Conservation (phyloP, 2,329 filamentous ascomycete species). For the Paraphaeosphaeria minitans region DNA sequence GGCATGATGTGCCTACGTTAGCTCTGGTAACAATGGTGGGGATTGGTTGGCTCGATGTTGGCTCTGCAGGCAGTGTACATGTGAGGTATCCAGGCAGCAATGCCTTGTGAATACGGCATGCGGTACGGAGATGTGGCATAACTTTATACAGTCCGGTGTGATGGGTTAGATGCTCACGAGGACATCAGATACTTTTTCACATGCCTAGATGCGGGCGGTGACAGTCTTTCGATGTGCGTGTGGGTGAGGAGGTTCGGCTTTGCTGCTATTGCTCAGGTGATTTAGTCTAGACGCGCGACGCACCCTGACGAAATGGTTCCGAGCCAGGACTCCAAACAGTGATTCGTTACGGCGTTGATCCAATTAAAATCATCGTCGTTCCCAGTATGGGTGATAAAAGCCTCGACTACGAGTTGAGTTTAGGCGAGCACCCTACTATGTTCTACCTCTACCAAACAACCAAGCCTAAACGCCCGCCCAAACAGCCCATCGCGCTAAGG, state of each 20-base stretch:
- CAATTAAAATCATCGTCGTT: not conserved
- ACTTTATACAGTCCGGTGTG: too few relatives aligned
- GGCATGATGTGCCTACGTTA: too few relatives aligned
- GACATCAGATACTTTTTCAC: not conserved
- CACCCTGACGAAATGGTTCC: not conserved
- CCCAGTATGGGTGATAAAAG: too few relatives aligned
- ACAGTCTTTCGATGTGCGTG: not conserved
- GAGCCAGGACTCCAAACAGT: not conserved
- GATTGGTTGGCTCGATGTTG: too few relatives aligned
- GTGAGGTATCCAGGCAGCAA: too few relatives aligned
- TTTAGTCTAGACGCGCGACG: not conserved
- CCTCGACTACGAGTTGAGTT: too few relatives aligned
- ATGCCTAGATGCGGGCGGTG: not conserved
- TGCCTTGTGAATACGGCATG: too few relatives aligned
- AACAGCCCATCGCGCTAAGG: not conserved
- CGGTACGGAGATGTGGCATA: too few relatives aligned
- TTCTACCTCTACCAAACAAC: not conserved
- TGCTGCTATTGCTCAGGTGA: not conserved
- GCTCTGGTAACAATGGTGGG: too few relatives aligned
- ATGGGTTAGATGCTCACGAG: not conserved
- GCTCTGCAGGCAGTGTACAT: too few relatives aligned
- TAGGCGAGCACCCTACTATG: not conserved
- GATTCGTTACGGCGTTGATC: not conserved
- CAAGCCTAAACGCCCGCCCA: not conserved
- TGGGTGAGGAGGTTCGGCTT: not conserved